Evolutionary conservation across 768 basidiomycete species (phyloP), one percentile per base, ranked within the genome.

Genomic region (Amanita inopinata): DNA sequence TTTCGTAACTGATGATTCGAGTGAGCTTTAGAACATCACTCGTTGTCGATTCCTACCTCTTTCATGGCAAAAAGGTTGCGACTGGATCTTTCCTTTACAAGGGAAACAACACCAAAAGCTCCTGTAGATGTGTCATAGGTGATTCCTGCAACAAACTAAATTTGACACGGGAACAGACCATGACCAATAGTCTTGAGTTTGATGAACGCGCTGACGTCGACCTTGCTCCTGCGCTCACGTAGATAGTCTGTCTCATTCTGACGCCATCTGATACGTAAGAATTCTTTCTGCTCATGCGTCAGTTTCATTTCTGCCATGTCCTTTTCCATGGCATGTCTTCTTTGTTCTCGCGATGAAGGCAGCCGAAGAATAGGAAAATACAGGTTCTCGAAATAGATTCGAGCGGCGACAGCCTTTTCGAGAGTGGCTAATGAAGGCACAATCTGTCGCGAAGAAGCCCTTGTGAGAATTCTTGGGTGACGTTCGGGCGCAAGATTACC

Each of bases 1-100:
- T 89, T 90, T 49, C 87, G 78, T 57, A 88, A 67, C 85, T 87
- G 56, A 44, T 40, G 25, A 35, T 28, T 37, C 51, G 54, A 49
- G 50, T 51, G 12, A 47, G 47, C 50, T 40, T 23, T 37, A 45
- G 38, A 49, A 52, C 47, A 57, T 40, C 54, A 53, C 41, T 39
- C 20, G 34, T 45, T 17, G 33, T 42, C 18, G 41, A 38, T 8
- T 38, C 50, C 60, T 56, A 88, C 86, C 82, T 97, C 87, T 61
- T 97, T 99, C 89, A 99, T 97, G 41, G 92, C 92, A 56, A 80
- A 97, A 34, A 97, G 67, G 47, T 78, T 75, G 12, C 88, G 86
- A 3, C 80, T 76, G 18, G 75, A 69, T 53, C 74, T 76, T 62
- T 97, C 91, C 60, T 71, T 78, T 28, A 96, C 94, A 38, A 99